Evolutionary conservation across 2,329 filamentous ascomycete genomes (phyloP), one percentile per base, ranked within the genome.

Genomic region (Fusarium guadeloupense): DNA sequence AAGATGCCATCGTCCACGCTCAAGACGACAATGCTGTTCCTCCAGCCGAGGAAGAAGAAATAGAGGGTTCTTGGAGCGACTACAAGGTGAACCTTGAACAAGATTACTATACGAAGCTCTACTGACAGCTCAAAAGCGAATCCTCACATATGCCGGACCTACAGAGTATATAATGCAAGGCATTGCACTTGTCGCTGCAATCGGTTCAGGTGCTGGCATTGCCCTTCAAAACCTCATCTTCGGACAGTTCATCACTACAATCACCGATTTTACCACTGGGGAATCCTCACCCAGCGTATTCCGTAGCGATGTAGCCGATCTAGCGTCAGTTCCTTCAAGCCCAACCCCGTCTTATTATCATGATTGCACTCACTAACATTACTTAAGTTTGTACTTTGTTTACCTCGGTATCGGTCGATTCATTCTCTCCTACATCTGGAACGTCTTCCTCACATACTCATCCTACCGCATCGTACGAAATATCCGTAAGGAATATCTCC

Each of bases 361-460:
- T 5, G 12, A 12, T 5, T 4, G 20, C 4, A 82, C 37, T 63
- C 56, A 12, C 57, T 68, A 19, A 64, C 23, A 7, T 9, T 20
- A 4, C 13, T 16, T 14, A 20, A 82, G 80, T 1, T 72, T 87
- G 6, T 86, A 82, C 68, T 85, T 87, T 62, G 76, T 87, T 21
- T 87, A 86, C 58, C 75, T 87, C 12, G 85, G 85, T 63, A 74
- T 86, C 44, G 84, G 72, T 0, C 80, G 83, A 38, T 83, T 86
- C 54, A 67, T 74, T 19, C 71, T 84, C 14, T 76, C 80, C 12
- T 87, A 86, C 59, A 67, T 78, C 16, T 77, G 78, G 69, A 77
- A 77, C 40, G 67, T 73, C 4, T 72, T 76, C 42, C 69, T 84
- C 17, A 84, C 80, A 4, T 80, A 84, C 33, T 76, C 81, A 5